Base-by-base conservation (phyloP, 345 rosid genomes). In the Eucalyptus globulus region DNA sequence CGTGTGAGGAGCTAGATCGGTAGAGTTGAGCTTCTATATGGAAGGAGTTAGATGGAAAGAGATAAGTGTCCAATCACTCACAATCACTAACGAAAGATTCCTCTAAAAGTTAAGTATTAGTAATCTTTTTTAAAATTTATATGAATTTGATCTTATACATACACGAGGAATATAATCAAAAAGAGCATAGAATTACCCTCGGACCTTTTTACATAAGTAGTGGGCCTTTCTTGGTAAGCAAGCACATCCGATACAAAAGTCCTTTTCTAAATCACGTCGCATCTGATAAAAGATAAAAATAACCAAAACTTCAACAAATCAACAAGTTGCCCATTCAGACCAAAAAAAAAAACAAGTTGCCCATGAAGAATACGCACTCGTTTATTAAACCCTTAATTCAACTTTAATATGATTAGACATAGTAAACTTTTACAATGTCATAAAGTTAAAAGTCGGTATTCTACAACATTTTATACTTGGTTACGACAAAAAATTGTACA, bases 221-320 rank as follows among this genome's bases (percentile, higher is more conserved):
- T 43, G 43, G 43, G 43, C 43, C 7, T 9, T 8, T 14, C 5
- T 65, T 29, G 9, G 3, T 29, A n/a, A n/a, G 17, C 72, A 14
- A 14, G 7, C 24, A 5, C 80, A 31, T 31, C 0, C 9, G 0
- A 16, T 31, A 5, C 2, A 11, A 31, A 69, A 31, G 13, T 69
- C 5, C 12, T 0, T 31, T 31, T 4, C 43, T 69, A 16, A 15
- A 31, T 19, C 43, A 8, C 22, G 3, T 69, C 1, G 12, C 13
- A 5, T 31, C 4, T 31, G 0, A 67, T 15, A 16, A 17, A 69
- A 17, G 2, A 34, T 17, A 3, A 16, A 31, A 31, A 69, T 24
- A 69, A 34, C 24, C 24, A 17, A 31, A 69, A 34, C 44, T 34
- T 69, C 80, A 8, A 69, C 13, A 69, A 34, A 69, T 34, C 43